Base-by-base conservation (phyloP, 108 stramenopile species). In the Fragilaria crotonensis region DNA sequence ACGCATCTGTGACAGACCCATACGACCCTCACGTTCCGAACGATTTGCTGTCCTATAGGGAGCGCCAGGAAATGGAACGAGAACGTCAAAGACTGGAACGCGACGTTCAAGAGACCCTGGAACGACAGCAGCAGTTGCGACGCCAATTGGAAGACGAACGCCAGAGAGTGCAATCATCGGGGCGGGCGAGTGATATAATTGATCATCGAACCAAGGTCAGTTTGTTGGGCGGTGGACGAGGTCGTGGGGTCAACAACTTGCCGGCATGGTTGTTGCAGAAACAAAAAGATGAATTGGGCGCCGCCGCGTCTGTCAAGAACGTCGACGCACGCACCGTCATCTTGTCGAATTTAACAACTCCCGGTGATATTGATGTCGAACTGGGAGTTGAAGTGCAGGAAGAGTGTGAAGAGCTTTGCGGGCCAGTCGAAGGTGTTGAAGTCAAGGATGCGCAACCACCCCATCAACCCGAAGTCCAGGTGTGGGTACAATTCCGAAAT, bases 221-320 rank as follows among this genome's bases (percentile, higher is more conserved):
- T 49, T 9, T 29, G 25, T 20, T 25, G 5, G 68, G 52, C 25
- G 57, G 32, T 19, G 85, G 89, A 52, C 76, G 90, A 45, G 84
- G 87, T 28, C 7, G 75, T 46, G 79, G 81, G 0, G 48, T 84
- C 17, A 77, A 64, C 25, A 91, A 91, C 72, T 52, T 88, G n/a
- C 90, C 90, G 18, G 90, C 90, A 25, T 91, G 90, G 90, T 70
- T 91, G 66, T 62, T 91, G 9, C 71, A 83, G 67, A 73, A 84
- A 49, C 84, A 86, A 70, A 63, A 72, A 45, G 67, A 79, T 32
- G 67, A 77, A 30, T 11, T 25, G 27, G 25, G 45, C 20, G 14
- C 36, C 7, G 7, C 36, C 7, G 36, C 7, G 14, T 41, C 36
- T 14, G 36, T 11, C 14, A 41, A 41, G 7, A 7, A 14, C 14